These are phyloP conservation scores for Phaeoacremonium minimum DNA, from an alignment of 2,329 filamentous ascomycete species.

Conservation along the genomic window DNA sequence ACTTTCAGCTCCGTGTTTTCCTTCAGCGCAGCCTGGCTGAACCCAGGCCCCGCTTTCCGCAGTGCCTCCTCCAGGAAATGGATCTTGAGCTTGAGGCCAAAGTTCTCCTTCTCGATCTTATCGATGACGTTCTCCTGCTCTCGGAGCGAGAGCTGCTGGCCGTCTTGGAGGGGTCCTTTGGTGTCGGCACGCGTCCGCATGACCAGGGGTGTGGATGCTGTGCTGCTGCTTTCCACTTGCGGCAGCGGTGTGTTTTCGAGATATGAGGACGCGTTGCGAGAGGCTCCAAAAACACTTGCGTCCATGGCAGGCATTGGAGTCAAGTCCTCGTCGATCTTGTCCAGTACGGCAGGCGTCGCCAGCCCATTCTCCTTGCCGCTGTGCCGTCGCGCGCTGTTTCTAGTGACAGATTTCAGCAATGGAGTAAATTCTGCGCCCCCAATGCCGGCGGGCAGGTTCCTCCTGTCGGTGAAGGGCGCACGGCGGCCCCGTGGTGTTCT, in stretches of 20 bases:
- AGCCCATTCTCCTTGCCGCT: constrained; percentile 58
- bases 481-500: constrained; percentile 69
- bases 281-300: constrained; percentile 65
- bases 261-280: constrained; percentile 58
- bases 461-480: constrained; percentile 65
- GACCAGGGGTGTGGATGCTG: constrained; percentile 76
- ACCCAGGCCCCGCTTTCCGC: constrained; percentile 80
- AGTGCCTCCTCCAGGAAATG: constrained; percentile 93
- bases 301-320: constrained; percentile 72
- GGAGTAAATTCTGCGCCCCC: constrained; percentile 86
- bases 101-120: constrained; percentile 97
- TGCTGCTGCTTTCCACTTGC: constrained; percentile 73
- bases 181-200: constrained; percentile 60
- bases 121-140: constrained; percentile 96
- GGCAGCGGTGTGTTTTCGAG: constrained; percentile 71
- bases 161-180: constrained; percentile 71
- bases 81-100: constrained; percentile 92
- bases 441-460: constrained; percentile 63
- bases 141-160: constrained; percentile 84
- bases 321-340: constrained; percentile 65
- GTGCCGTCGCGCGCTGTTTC: constrained; percentile 63
- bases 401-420: constrained; percentile 75
- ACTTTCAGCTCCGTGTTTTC: constrained; percentile 97
- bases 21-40: constrained; percentile 81
- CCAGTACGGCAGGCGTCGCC: constrained; percentile 64